Conservation (phyloP, 305 asterid genomes). For the Solanum hybrid region DNA sequence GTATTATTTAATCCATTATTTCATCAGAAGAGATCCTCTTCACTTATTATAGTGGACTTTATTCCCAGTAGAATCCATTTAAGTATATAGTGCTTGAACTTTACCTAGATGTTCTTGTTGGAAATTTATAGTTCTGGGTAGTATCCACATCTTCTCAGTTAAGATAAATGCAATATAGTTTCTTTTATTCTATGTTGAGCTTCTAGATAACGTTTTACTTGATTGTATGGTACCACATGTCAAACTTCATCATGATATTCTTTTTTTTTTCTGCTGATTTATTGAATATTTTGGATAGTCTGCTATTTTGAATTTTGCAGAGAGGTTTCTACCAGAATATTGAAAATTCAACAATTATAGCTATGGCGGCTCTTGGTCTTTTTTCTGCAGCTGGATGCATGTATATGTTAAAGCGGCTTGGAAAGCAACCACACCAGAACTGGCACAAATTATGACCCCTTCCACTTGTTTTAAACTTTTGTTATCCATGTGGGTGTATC, state of each 20-base stretch:
- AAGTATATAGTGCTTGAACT: neutral
- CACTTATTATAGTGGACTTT: neutral
- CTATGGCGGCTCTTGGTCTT: slow-evolving; percentile 43
- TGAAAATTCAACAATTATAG: slow-evolving; percentile 50
- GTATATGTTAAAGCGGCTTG: slow-evolving; percentile 50
- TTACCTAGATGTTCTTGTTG: neutral
- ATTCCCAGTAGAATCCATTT: neutral
- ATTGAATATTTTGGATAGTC: neutral
- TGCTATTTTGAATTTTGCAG: slow-evolving; percentile 31
- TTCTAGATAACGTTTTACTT: neutral
- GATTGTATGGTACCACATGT: neutral
- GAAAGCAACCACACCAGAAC: slow-evolving; percentile 59
- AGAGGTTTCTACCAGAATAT: slow-evolving; percentile 39
- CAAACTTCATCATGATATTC: neutral
- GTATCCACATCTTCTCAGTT: neutral
- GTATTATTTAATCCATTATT: neutral
- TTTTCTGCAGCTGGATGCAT: slow-evolving; percentile 74
- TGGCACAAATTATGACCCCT: slow-evolving; percentile 41
- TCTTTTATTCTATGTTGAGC: neutral
- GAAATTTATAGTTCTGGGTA: neutral
- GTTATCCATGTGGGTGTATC: neutral
- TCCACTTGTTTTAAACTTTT: neutral
- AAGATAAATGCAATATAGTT: neutral
- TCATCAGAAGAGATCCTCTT: neutral
- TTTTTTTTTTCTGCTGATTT: neutral